Conservation (phyloP, 2,329 filamentous ascomycete genomes). For the Beauveria rudraprayagi region DNA sequence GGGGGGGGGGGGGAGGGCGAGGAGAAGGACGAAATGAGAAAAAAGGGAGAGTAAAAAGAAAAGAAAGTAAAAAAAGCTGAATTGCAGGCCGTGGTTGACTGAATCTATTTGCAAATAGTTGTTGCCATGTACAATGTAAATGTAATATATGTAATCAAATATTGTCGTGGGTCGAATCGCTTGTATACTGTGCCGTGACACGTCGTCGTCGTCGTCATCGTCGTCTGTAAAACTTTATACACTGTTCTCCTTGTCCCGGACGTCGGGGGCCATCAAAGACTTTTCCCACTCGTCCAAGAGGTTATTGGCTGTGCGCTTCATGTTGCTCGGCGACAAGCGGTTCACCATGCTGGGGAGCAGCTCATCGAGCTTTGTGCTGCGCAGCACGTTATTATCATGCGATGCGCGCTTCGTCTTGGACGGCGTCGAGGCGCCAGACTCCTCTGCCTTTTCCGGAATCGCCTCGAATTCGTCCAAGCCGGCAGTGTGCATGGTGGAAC, state of each 20-base stretch:
- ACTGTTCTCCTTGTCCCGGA: constrained; percentile 26
- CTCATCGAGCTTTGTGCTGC: constrained; percentile 42
- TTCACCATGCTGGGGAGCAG: constrained; percentile 63
- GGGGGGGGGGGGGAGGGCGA: too few species aligned
- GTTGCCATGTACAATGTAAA: not conserved
- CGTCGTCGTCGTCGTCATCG: not conserved
- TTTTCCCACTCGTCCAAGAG: constrained; percentile 91
- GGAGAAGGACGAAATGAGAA: too few species aligned
- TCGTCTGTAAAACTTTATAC: constrained; percentile 14
- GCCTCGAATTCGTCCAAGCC: constrained; percentile 34
- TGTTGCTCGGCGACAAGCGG: constrained; percentile 63
- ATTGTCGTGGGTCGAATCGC: not conserved
- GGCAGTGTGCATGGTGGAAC: constrained; percentile 43
- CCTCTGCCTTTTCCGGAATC: constrained; percentile 40
- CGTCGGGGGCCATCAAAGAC: constrained; percentile 26
- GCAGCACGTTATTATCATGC: constrained; percentile 24
- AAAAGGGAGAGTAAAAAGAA: not conserved
- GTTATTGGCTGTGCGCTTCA: constrained; percentile 75
- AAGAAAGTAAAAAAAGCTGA: not conserved
- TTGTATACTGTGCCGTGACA: not conserved
- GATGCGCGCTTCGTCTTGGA: constrained; percentile 33
- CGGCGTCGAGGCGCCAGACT: constrained; percentile 37
- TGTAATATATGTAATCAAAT: not conserved
- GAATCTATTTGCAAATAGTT: not conserved
- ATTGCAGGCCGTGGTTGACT: constrained; percentile 2